A percentile compares a stretch with the other conserved stretches of the same genome.
Evolutionary conservation across 345 rosid genomes (phyloP).

Genomic region (Camelina sativa): DNA sequence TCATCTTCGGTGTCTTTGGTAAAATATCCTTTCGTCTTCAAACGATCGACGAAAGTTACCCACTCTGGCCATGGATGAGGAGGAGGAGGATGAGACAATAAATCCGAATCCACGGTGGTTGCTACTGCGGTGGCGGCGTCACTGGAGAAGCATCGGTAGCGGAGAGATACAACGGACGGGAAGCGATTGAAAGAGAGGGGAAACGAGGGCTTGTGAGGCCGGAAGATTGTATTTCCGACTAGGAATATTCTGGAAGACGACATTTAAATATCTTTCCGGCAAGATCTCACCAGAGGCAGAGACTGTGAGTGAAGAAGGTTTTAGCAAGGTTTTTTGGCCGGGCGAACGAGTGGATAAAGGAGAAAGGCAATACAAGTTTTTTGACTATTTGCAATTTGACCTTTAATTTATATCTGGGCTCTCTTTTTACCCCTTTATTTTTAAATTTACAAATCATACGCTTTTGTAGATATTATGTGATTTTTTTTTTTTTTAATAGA

Average conservation of each 20-base stretch:
- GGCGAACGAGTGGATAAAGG: constrained; percentile 39
- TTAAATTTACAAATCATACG: no score
- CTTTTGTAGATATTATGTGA: no score
- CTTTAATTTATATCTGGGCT: not conserved
- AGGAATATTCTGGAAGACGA: constrained; percentile 51
- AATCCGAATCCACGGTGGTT: constrained; percentile 12
- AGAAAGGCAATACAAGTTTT: constrained; percentile 12
- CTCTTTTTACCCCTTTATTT: not conserved
- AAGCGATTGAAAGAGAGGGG: constrained; percentile 35
- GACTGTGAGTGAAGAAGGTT: constrained; percentile 30
- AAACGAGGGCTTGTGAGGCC: constrained; percentile 41
- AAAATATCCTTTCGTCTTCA: constrained; percentile 73
- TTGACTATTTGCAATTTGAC: constrained; percentile 8
- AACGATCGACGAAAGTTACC: constrained; percentile 73
- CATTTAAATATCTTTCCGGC: constrained; percentile 45
- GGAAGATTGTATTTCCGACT: constrained; percentile 52
- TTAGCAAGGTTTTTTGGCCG: constrained; percentile 22
- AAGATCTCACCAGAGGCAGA: constrained; percentile 27
- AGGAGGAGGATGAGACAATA: constrained; percentile 8
- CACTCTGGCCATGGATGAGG: constrained; percentile 94
- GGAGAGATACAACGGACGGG: constrained; percentile 34
- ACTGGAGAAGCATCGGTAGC: constrained; percentile 40
- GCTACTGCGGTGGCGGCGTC: constrained; percentile 40
- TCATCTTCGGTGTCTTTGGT: constrained; percentile 37
- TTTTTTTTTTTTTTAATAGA: no score